Base-by-base conservation (phyloP, 2,329 filamentous ascomycete genomes). In the Fusarium sp. region DNA sequence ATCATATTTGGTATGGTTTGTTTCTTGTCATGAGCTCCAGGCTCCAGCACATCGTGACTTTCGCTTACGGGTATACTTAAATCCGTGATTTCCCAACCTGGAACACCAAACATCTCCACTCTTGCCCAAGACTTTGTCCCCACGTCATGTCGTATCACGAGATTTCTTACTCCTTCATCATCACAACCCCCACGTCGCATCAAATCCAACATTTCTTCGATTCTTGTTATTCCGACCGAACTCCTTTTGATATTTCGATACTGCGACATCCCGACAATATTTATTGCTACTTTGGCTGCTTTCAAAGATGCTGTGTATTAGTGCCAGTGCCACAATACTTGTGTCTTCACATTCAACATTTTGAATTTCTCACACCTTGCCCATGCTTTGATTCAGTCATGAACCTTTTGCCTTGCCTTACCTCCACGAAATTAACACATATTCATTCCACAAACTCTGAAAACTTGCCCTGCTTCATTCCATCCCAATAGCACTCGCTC, bases 81-180 rank as follows among this genome's bases (percentile, higher is more conserved):
- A 60, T 12, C 44, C 52, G 26, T 18, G 51, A 62, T 41, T 30
- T 34, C 19, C 51, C 14, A 34, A 16, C 21, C 26, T 25, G 54
- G 37, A 51, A 23, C 21, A 23, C 21, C 21, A 37, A 50, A 58
- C 30, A 49, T 30, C 42, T 12, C 67, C 69, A 71, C 68, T 57
- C 37, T 44, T n/a, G 59, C 45, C 55, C 58, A 64, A 31, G 49
- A 53, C 58, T 59, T 59, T 61, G 57, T 56, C 65, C 49, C 68
- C 58, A 63, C 42, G 55, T 62, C 41, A 42, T 48, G 25, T 34
- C 46, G n/a, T 51, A 70, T 56, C 65, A 58, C 56, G 62, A 41
- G 61, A 12, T 65, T 69, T 31, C 58, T 59, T 65, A 49, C 43
- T 72, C 68, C 61, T 69, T 49, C 72, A 74, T 61, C 72, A 72